Evolutionary conservation across 1,284 basidiomycete species (phyloP).

Genomic region (Naganishia cerealis): DNA sequence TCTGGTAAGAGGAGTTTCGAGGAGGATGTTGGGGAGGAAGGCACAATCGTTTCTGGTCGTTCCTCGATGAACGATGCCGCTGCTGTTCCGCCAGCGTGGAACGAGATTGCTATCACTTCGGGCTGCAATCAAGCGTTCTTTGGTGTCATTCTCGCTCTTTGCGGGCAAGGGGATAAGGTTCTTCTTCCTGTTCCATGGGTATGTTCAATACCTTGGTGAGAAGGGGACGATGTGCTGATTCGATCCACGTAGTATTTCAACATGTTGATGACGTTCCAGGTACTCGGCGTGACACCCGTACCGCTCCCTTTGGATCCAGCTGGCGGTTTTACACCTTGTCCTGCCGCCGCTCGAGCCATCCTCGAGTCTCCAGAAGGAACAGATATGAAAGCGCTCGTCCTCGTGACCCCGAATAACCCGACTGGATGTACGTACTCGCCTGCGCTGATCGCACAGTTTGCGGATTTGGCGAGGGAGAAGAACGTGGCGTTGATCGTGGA

Average conservation of each 20-base stretch:
- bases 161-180: slow-evolving; percentile 70
- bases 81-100: slow-evolving; percentile 22
- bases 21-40: slow-evolving; percentile 20
- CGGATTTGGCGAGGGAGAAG: slow-evolving; percentile 62
- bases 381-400: slow-evolving; percentile 64
- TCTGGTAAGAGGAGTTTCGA: slow-evolving; percentile 21
- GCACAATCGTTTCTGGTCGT: background rate
- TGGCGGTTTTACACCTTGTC: slow-evolving; percentile 64
- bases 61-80: background rate
- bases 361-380: slow-evolving; percentile 59
- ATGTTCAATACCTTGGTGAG: slow-evolving; percentile 1
- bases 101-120: slow-evolving; percentile 58
- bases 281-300: slow-evolving; percentile 66
- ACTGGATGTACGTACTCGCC: slow-evolving; percentile 74
- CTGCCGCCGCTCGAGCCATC: slow-evolving; percentile 39
- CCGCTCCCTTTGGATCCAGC: slow-evolving; percentile 63
- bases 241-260: slow-evolving; percentile 65
- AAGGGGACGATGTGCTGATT: background rate
- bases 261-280: slow-evolving; percentile 72
- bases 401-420: slow-evolving; percentile 63
- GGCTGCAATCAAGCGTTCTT: slow-evolving; percentile 73
- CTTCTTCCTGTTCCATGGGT: slow-evolving; percentile 75
- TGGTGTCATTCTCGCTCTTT: slow-evolving; percentile 65
- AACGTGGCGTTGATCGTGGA: slow-evolving; percentile 75
- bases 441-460: slow-evolving; percentile 65